Evolutionary conservation across 768 basidiomycete genomes (phyloP), one percentile per base, ranked within the genome.

Genomic region (Termitomyces sp.): DNA sequence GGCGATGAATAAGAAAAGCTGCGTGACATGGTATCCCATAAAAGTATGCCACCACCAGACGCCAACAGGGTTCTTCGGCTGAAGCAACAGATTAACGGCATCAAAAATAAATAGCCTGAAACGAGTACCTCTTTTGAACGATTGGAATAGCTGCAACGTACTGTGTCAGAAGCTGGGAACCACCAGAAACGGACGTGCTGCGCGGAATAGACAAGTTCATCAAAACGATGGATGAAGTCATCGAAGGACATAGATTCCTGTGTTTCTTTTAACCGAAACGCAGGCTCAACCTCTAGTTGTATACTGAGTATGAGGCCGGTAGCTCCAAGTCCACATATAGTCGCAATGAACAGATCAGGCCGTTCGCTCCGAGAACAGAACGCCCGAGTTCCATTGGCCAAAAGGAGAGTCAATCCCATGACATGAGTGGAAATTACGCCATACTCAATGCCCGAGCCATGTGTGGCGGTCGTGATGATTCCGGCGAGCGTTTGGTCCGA

Each of bases 151-250:
- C 86, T 89, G 50, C 90, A 81, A 37, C 91, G 82, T 48, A 96
- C 78, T 34, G 73, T 72, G 57, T 87, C 86, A 14, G 84, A 80
- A 48, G 89, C 85, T 2, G 95, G 94, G 73, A 87, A 96, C 95
- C 95, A 99, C 92, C 92, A 97, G 17, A 94, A 79, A 17, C 94
- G 80, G n/a, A 92, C 90, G 68, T 97, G 93, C 71, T 99, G 84
- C 2, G 90, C 86, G n/a, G 84, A 76, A 49, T 63, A 66, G 29
- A 78, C 83, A 49, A 90, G 68, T 3, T 69, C 58, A 56, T 89
- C 82, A n/a, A 92, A 66, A 53, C 77, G 71, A 29, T 70, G 63
- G 53, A 91, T 65, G 60, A 84, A 81, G n/a, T 83, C 75, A 40
- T 84, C 82, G 64, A 95, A 92, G 11, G 75, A 61, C 34, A 83